phyloP scores from a whole-genome alignment of 148 eudicot species.

The Agrostemma githago region DNA sequence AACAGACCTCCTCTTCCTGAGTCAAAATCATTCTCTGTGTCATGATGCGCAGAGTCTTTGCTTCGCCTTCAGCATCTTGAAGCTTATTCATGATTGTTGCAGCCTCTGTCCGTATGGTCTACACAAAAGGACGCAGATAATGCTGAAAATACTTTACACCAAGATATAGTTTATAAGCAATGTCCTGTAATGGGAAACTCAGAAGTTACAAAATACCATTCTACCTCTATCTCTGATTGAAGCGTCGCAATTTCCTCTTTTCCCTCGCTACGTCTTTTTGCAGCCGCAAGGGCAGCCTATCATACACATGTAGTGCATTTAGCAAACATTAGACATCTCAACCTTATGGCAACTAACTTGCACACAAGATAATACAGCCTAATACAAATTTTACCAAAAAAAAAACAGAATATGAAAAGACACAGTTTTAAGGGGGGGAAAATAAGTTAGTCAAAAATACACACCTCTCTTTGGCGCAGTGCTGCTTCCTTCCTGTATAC shows the following conservation, averaged over 20 bases:
- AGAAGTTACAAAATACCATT: background rate
- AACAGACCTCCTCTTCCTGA: constrained; percentile 89
- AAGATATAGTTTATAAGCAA: constrained; percentile 10
- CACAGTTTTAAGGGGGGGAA: background rate
- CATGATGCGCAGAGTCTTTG: constrained; percentile 77
- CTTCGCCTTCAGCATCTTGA: constrained; percentile 85
- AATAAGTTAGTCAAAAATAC: constrained; percentile 15
- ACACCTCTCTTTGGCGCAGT: constrained; percentile 92
- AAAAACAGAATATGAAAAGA: background rate
- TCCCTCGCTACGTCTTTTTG: constrained; percentile 66
- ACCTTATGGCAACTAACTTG: background rate
- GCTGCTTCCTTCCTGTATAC: constrained; percentile 95
- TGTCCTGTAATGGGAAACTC: background rate
- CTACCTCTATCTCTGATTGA: constrained; percentile 76
- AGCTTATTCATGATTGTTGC: constrained; percentile 56
- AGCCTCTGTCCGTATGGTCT: constrained; percentile 70
- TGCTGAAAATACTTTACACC: background rate
- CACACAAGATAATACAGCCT: constrained; percentile 7
- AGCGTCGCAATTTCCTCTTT: constrained; percentile 70
- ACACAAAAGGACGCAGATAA: constrained; percentile 21
- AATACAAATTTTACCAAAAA: background rate
- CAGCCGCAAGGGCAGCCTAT: constrained; percentile 89
- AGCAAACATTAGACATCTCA: background rate
- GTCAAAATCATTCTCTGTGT: constrained; percentile 91
- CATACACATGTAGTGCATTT: constrained; percentile 20